phyloP scores from a whole-genome alignment of 179 eudicot species.

The Sideroxylon spinosum region DNA sequence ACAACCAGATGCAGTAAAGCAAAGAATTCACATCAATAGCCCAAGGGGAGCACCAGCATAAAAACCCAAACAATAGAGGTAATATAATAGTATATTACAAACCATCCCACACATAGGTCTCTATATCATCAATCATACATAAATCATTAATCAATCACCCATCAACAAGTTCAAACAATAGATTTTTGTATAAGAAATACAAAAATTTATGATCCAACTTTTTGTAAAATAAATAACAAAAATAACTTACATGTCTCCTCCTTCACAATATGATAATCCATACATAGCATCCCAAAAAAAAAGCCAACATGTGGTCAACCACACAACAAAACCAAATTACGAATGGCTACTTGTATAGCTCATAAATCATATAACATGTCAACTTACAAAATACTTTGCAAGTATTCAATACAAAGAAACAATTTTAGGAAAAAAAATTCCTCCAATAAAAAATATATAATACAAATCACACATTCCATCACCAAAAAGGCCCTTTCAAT shows the following conservation, averaged over 20 bases:
- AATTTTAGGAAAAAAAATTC: no score
- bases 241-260: conserved; percentile 89
- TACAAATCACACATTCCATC: not conserved
- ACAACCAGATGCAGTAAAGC: no score
- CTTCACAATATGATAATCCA: conserved; percentile 96
- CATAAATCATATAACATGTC: not conserved
- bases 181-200: no score
- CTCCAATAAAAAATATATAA: no score
- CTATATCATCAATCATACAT: no score
- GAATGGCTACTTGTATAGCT: not conserved
- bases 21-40: no score
- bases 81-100: no score
- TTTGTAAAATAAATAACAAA: conserved; percentile 2
- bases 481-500: not conserved
- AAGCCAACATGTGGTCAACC: conserved; percentile 12
- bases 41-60: no score
- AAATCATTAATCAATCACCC: no score
- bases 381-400: not conserved
- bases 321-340: not conserved
- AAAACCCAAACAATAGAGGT: no score
- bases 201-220: not conserved
- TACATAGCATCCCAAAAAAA: conserved; percentile 79
- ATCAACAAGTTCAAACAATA: no score
- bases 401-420: not conserved
- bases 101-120: no score